A percentile compares a stretch with the other conserved stretches of the same genome.
phyloP scores from a whole-genome alignment of 768 basidiomycete genomes.

The Lenzites betulinus region DNA sequence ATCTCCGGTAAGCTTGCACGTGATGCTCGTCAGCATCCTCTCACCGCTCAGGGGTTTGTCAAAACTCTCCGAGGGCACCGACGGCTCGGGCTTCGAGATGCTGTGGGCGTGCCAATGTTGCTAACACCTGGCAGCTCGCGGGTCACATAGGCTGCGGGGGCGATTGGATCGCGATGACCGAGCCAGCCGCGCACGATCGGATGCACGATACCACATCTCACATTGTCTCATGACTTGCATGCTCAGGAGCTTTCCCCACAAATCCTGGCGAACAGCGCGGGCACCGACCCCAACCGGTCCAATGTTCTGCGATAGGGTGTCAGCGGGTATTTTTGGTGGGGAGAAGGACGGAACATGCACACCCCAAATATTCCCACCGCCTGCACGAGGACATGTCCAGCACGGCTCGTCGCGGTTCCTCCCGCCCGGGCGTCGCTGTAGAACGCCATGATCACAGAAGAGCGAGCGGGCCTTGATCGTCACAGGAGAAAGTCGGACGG shows the following conservation, averaged over 20 bases:
- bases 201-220: background rate
- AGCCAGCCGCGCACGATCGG: background rate
- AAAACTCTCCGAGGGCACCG: conserved; percentile 13
- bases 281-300: background rate
- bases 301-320: background rate
- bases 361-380: conserved; percentile 7
- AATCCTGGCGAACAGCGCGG: no score
- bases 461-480: conserved; percentile 1
- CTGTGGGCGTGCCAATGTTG: conserved; percentile 1
- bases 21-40: conserved; percentile 19
- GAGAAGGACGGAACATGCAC: conserved; percentile 2
- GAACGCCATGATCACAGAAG: conserved; percentile 8
- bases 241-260: no score
- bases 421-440: background rate
- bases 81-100: conserved; percentile 10
- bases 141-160: conserved; percentile 1
- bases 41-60: conserved; percentile 18
- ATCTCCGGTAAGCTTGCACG: conserved; percentile 13
- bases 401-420: background rate
- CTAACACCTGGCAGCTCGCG: background rate
- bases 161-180: background rate
- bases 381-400: conserved; percentile 1
- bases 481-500: conserved; percentile 9
- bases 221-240: background rate
- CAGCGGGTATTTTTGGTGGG: conserved; percentile 8